phyloP scores from a whole-genome alignment of 1,139 yeast species.

The Blastobotrys buckinghamii region DNA sequence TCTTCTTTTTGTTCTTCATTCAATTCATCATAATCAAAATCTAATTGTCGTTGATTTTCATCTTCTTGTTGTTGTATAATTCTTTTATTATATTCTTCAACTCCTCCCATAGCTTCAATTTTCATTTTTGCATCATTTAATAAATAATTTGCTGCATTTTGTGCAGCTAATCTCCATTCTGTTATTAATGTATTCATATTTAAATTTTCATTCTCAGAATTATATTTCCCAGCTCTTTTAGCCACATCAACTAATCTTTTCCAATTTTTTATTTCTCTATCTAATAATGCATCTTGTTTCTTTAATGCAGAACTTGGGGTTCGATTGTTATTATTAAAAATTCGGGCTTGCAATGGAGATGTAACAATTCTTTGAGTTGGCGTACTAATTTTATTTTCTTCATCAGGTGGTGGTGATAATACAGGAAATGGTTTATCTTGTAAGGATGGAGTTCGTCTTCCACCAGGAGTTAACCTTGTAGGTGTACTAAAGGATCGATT shows the following conservation, averaged over 20 bases:
- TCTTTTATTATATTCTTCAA: constrained; percentile 37
- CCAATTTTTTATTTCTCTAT: constrained; percentile 27
- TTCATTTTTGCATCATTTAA: constrained; percentile 39
- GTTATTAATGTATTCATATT: constrained; percentile 30
- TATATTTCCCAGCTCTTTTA: constrained; percentile 35
- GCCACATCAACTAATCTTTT: constrained; percentile 30
- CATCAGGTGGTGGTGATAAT: constrained; percentile 22
- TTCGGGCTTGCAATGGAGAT: constrained; percentile 14
- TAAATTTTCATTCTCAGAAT: constrained; percentile 22
- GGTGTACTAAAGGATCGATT: constrained; percentile 26
- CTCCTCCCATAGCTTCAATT: constrained; percentile 42
- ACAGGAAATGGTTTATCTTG: constrained; percentile 30
- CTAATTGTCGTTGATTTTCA: constrained; percentile 10
- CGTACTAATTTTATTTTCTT: neutral
- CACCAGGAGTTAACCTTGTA: neutral
- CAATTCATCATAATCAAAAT: constrained; percentile 34
- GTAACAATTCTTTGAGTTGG: constrained; percentile 10
- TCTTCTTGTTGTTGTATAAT: constrained; percentile 26
- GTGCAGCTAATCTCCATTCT: constrained; percentile 43
- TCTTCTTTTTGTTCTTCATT: constrained; percentile 29
- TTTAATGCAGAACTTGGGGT: neutral
- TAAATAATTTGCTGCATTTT: constrained; percentile 40
- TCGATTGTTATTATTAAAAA: no score
- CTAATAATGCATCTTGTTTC: constrained; percentile 23
- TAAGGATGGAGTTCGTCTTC: constrained; percentile 26